These are phyloP conservation scores for Colletotrichum sp. DNA, from an alignment of 2,329 filamentous ascomycete genomes.

Conservation along the genomic window DNA sequence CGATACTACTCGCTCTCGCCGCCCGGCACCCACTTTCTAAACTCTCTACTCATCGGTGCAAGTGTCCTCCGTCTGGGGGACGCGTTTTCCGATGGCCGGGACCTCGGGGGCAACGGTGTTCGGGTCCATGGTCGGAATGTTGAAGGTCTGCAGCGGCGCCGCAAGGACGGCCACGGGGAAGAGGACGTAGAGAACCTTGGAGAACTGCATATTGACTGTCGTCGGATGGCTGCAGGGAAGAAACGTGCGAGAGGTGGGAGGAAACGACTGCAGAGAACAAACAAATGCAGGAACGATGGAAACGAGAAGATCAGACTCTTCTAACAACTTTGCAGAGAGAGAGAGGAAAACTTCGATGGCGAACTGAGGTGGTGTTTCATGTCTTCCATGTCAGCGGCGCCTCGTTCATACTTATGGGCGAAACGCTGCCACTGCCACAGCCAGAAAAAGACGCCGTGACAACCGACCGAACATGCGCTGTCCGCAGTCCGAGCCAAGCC, in stretches of 20 bases:
- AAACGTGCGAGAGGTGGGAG: neutral
- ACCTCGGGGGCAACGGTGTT: constrained; percentile 13
- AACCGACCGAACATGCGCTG: constrained; percentile 3
- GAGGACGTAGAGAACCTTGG: constrained; percentile 21
- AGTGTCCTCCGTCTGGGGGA: constrained; percentile 3
- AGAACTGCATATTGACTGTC: constrained; percentile 25
- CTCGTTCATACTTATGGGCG: constrained; percentile 16
- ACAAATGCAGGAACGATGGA: neutral
- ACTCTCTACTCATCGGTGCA: neutral
- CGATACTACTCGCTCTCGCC: neutral
- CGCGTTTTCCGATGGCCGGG: constrained; percentile 10
- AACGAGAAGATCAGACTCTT: neutral
- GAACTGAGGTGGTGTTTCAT: constrained; percentile 4
- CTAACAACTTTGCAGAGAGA: neutral
- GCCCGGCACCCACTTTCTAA: neutral
- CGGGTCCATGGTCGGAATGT: constrained; percentile 12
- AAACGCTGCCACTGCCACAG: neutral
- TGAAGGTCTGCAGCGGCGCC: constrained; percentile 21
- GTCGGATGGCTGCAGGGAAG: neutral
- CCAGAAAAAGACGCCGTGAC: neutral
- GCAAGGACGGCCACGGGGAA: constrained; percentile 24
- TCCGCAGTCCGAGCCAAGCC: constrained; percentile 13
- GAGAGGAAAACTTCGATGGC: neutral
- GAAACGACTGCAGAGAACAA: neutral
- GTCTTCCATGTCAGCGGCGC: neutral